A percentile compares a stretch with the other conserved stretches of the same genome.
Conservation (phyloP, 106 monocot species). For the Narthecium ossifragum region DNA sequence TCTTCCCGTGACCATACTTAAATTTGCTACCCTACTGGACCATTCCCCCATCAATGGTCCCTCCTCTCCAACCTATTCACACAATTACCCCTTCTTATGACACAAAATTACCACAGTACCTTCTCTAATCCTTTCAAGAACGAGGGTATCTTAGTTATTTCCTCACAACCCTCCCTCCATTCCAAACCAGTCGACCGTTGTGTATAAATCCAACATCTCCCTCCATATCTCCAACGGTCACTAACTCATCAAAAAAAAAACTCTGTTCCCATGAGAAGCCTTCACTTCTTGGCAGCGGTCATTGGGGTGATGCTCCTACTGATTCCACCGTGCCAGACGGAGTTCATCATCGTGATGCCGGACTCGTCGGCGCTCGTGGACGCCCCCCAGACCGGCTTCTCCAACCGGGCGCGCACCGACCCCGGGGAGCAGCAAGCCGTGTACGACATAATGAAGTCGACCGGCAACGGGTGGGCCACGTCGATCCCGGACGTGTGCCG, state of each 20-base stretch:
- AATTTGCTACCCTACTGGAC: neutral
- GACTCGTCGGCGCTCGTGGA: conserved; percentile 56
- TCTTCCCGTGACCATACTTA: conserved; percentile 32
- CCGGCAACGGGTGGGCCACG: conserved; percentile 78
- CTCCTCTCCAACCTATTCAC: neutral
- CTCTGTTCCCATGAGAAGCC: neutral
- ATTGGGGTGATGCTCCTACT: conserved; percentile 3
- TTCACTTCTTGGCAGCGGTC: neutral
- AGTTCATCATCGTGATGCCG: conserved; percentile 50
- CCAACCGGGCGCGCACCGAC: conserved; percentile 58
- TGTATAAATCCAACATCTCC: neutral
- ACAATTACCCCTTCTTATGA: too few relatives aligned
- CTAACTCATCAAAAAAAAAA: neutral
- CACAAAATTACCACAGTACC: conserved; percentile 1
- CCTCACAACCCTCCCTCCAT: neutral
- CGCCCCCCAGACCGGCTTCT: conserved; percentile 46
- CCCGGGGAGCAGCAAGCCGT: conserved; percentile 72
- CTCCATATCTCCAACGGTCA: neutral
- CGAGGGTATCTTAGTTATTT: neutral
- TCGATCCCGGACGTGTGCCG: conserved; percentile 75
- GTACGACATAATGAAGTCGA: conserved; percentile 76
- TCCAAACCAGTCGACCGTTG: neutral
- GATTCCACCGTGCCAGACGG: conserved; percentile 5
- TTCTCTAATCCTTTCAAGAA: neutral
- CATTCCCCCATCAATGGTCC: neutral